phyloP scores from a whole-genome alignment of 2,329 filamentous ascomycete species.

The Aureobasidium sp. region DNA sequence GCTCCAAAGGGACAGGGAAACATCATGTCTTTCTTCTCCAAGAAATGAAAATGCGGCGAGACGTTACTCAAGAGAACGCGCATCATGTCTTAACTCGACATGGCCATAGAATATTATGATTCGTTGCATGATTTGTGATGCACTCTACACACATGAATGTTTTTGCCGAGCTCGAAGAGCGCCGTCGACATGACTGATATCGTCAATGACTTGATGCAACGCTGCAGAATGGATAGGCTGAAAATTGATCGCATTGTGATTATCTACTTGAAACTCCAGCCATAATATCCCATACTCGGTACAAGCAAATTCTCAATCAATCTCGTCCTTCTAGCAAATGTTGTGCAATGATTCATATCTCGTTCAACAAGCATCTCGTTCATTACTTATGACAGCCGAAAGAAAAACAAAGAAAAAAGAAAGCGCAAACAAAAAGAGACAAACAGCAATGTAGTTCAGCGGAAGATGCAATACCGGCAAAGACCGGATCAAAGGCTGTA shows the following conservation, averaged over 20 bases:
- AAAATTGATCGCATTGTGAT: slow-evolving; percentile 3
- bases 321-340: slow-evolving; percentile 1
- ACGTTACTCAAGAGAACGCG: too few relatives aligned
- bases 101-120: not conserved
- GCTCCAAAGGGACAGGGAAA: slow-evolving; percentile 54
- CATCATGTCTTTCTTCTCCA: slow-evolving; percentile 88
- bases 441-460: slow-evolving; percentile 1
- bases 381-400: slow-evolving; percentile 10
- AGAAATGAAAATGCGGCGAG: slow-evolving; percentile 51
- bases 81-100: not conserved
- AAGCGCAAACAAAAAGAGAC: not conserved
- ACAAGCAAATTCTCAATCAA: slow-evolving; percentile 2
- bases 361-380: slow-evolving; percentile 1
- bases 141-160: too few relatives aligned
- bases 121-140: not conserved
- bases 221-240: not conserved
- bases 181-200: not conserved
- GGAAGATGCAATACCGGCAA: not conserved
- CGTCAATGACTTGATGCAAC: not conserved
- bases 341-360: slow-evolving; percentile 10
- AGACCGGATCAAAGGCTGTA: not conserved
- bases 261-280: slow-evolving; percentile 10
- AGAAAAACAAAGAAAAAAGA: not conserved
- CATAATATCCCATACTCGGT: slow-evolving; percentile 8
- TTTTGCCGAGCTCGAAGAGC: not conserved